These are phyloP conservation scores for Arabidopsis hybrid DNA, from an alignment of 441 rosid genomes.

Conservation along the genomic window DNA sequence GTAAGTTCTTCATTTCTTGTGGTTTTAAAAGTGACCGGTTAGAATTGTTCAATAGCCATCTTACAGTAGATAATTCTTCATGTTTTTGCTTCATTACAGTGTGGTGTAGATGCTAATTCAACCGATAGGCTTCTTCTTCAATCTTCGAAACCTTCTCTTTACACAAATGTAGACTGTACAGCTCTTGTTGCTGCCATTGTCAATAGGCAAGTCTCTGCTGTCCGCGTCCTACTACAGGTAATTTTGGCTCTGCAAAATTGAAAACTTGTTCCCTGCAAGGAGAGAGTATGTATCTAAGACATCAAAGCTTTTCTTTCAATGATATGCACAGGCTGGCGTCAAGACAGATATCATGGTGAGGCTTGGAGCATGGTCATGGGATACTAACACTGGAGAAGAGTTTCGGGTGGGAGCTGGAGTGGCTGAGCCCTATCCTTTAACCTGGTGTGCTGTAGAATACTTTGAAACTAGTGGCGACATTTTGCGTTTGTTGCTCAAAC, in stretches of 20 bases:
- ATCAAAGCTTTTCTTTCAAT: slow-evolving; percentile 34
- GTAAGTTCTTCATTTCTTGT: slow-evolving; percentile 48
- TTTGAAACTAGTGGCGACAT: slow-evolving; percentile 84
- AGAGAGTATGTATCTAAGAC: slow-evolving; percentile 27
- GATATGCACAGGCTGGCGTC: slow-evolving; percentile 67
- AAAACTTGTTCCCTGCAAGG: slow-evolving; percentile 3
- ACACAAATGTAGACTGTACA: slow-evolving; percentile 85
- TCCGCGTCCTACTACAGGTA: slow-evolving; percentile 80
- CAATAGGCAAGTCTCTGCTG: slow-evolving; percentile 78
- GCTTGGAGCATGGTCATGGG: slow-evolving; percentile 99
- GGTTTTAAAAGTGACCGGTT: not conserved
- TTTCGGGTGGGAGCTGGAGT: slow-evolving; percentile 95
- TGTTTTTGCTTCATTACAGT: slow-evolving; percentile 54
- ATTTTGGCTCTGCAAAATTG: not conserved
- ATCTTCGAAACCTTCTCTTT: slow-evolving; percentile 92
- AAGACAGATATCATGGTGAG: slow-evolving; percentile 64
- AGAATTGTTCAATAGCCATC: not conserved
- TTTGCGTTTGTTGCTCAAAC: slow-evolving; percentile 68
- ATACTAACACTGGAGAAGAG: slow-evolving; percentile 84
- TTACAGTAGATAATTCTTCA: not conserved
- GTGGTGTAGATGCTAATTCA: slow-evolving; percentile 80
- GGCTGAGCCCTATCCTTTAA: slow-evolving; percentile 87
- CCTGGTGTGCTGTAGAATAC: slow-evolving; percentile 96
- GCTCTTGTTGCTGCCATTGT: slow-evolving; percentile 90
- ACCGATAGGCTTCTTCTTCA: slow-evolving; percentile 70